Conservation (phyloP, 2,329 filamentous ascomycete species). For the Neoarthrinium moseri region DNA sequence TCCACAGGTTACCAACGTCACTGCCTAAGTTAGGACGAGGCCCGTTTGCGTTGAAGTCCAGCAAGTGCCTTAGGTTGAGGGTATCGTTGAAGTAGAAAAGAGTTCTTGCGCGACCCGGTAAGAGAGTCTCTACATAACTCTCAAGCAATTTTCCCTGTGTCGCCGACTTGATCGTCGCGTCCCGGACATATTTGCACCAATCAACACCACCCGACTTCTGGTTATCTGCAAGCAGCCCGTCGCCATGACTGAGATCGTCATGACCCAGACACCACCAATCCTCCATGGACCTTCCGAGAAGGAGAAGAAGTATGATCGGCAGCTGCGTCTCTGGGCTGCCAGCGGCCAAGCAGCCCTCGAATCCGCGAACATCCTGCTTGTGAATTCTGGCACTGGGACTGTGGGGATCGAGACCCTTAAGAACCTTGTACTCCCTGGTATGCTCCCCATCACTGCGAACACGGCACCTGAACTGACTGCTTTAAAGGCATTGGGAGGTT, state of each 20-base stretch:
- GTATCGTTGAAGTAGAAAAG: no score
- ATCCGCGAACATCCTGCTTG: conserved; percentile 82
- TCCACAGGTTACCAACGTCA: conserved; percentile 1
- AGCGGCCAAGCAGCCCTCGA: conserved; percentile 89
- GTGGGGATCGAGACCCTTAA: conserved; percentile 91
- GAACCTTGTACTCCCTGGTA: conserved; percentile 90
- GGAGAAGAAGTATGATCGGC: conserved; percentile 85
- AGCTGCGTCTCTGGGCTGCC: conserved; percentile 92
- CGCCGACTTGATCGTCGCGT: neutral
- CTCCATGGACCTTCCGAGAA: conserved; percentile 58
- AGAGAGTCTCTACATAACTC: no score
- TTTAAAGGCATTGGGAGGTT: conserved; percentile 78
- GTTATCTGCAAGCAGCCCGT: neutral
- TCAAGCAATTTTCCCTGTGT: neutral
- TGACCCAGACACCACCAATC: conserved; percentile 43
- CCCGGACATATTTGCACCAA: neutral
- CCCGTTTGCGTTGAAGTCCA: no score
- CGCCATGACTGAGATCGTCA: conserved; percentile 44
- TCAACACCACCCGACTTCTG: neutral
- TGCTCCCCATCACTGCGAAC: conserved; percentile 9
- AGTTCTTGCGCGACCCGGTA: no score
- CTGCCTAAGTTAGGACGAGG: no score
- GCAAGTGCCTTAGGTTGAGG: no score
- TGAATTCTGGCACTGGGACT: conserved; percentile 85
- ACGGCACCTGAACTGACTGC: conserved; percentile 17